phyloP scores from a whole-genome alignment of 257 asterid species.

The Buddleja alternifolia region DNA sequence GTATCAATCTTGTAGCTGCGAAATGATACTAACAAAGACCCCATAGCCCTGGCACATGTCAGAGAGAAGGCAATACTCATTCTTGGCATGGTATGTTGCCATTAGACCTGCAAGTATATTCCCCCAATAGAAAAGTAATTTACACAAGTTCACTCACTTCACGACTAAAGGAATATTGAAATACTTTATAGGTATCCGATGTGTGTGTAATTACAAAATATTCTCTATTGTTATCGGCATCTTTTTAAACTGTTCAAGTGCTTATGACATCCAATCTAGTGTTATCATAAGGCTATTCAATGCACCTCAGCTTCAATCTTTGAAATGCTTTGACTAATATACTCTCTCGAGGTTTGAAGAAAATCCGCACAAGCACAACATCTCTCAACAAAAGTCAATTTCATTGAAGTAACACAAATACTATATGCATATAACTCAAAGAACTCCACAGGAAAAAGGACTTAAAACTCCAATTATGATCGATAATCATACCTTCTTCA shows the following conservation, averaged over 20 bases:
- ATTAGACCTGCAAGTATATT: constrained; percentile 66
- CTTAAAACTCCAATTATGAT: no score
- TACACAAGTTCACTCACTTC: no score
- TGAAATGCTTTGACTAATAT: not conserved
- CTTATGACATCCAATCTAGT: no score
- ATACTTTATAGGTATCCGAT: no score
- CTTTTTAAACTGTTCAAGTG: not conserved
- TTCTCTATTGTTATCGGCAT: no score
- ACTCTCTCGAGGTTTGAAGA: not conserved
- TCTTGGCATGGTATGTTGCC: constrained; percentile 97
- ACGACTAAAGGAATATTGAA: not conserved
- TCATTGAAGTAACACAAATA: no score
- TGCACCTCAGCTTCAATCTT: not conserved
- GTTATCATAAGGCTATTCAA: not conserved
- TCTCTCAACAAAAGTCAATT: not conserved
- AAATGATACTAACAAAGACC: constrained; percentile 72
- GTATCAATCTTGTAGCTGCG: constrained; percentile 76
- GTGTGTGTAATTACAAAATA: no score
- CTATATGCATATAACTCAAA: no score
- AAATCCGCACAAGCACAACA: not conserved
- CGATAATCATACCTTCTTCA: no score
- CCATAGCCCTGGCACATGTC: constrained; percentile 94
- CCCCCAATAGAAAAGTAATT: not conserved
- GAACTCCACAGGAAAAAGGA: not conserved
- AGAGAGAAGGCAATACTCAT: constrained; percentile 90